Evolutionary conservation across 306 rosid species (phyloP).

Genomic region (Lathyrus oleraceus): DNA sequence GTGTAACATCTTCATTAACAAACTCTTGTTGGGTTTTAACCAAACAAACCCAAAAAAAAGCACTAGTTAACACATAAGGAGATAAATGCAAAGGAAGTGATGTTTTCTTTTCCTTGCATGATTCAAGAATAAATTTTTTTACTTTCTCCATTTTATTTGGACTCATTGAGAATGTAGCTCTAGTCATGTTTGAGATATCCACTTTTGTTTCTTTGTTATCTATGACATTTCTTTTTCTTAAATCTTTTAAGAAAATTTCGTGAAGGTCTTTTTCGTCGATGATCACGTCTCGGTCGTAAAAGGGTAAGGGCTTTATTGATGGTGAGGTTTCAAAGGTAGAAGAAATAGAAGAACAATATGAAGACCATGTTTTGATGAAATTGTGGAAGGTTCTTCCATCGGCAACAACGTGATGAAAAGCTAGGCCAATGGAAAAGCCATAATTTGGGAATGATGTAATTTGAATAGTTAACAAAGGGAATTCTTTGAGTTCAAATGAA

Average conservation of each 20-base stretch:
- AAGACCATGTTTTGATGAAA: conserved; percentile 57
- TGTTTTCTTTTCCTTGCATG: conserved; percentile 30
- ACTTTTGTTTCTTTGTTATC: background rate
- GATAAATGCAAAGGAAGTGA: conserved; percentile 40
- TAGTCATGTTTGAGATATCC: conserved; percentile 29
- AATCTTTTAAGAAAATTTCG: conserved; percentile 46
- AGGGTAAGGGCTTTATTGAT: background rate
- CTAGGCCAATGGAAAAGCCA: conserved; percentile 52
- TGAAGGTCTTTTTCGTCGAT: conserved; percentile 37
- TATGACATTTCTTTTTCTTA: conserved; percentile 31
- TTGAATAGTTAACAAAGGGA: conserved; percentile 49
- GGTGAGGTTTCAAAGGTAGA: background rate
- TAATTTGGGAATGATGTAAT: conserved; percentile 43
- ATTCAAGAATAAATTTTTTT: conserved; percentile 23
- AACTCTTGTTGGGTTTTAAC: conserved; percentile 31
- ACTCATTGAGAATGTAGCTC: conserved; percentile 41
- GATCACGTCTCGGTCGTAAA: conserved; percentile 41
- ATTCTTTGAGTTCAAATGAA: background rate
- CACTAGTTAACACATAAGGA: conserved; percentile 48
- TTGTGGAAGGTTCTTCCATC: conserved; percentile 57
- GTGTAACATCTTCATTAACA: conserved; percentile 23
- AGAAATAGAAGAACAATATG: conserved; percentile 21
- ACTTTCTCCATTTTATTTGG: conserved; percentile 39
- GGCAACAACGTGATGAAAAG: conserved; percentile 41
- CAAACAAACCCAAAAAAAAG: conserved; percentile 53